phyloP scores from a whole-genome alignment of 768 basidiomycete genomes.

The Pisolithus tinctorius region DNA sequence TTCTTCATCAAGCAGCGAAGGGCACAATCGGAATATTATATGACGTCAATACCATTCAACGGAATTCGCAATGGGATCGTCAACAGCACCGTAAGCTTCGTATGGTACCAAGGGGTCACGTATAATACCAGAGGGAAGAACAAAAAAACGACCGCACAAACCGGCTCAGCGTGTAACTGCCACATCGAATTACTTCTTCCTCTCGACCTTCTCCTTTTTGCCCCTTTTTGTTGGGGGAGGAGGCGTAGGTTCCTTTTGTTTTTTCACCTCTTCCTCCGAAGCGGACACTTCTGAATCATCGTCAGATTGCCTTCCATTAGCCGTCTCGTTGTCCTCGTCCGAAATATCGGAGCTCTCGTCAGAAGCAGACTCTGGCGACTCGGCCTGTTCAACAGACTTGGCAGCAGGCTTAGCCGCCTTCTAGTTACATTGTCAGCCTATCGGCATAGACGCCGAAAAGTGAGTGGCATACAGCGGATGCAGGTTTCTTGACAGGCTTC shows the following conservation, averaged over 20 bases:
- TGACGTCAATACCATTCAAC: background rate
- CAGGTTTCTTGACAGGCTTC: slow-evolving; percentile 22
- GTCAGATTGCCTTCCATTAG: slow-evolving; percentile 16
- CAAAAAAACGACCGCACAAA: background rate
- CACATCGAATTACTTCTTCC: slow-evolving; percentile 14
- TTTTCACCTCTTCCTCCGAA: slow-evolving; percentile 17
- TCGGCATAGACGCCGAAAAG: slow-evolving; percentile 4
- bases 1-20: too few species aligned
- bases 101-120: slow-evolving; percentile 18
- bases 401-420: slow-evolving; percentile 18
- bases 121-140: slow-evolving; percentile 3
- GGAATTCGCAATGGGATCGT: slow-evolving; percentile 11
- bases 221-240: slow-evolving; percentile 20
- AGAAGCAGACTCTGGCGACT: slow-evolving; percentile 26
- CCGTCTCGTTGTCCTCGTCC: slow-evolving; percentile 19
- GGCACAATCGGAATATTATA: background rate
- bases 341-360: slow-evolving; percentile 14
- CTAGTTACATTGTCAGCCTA: slow-evolving; percentile 14
- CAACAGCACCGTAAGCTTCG: slow-evolving; percentile 19
- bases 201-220: slow-evolving; percentile 24
- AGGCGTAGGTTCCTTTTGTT: slow-evolving; percentile 28
- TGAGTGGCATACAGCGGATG: slow-evolving; percentile 11
- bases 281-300: slow-evolving; percentile 29
- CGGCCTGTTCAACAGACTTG: slow-evolving; percentile 19
- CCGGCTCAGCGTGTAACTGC: too few species aligned